Evolutionary conservation across 345 rosid genomes (phyloP), one percentile per base, ranked within the genome.

Genomic region (Aquilaria yunnanensis): DNA sequence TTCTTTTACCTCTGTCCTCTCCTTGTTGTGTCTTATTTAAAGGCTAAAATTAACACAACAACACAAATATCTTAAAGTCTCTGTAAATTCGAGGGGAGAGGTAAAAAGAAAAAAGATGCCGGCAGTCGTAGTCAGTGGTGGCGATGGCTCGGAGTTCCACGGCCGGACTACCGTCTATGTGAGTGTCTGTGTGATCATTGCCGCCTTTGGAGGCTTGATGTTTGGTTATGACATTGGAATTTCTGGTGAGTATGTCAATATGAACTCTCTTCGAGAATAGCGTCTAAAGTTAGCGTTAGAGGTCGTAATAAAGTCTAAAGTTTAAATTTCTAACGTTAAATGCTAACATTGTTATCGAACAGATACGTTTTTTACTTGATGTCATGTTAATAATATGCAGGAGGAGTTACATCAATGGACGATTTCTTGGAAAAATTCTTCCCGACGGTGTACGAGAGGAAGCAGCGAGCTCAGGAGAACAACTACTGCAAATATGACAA

Each of bases 351-450:
- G 85, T 78, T 50, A 80, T 77, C 67, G 87, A 82, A 79, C 88
- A 9, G 23, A 30, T 5, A 43, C n/a, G 12, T 30, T 32, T 31
- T 0, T 31, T 9, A 30, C 30, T 10, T 8, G 10, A 30, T 30
- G 34, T 23, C 23, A 23, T 23, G 23, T 23, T 23, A 23, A 23
- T 23, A 23, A 23, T 23, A 54, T 54, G 48, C 60, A 85, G 96
- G 96, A 46, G 97, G 97, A 14, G 94, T 91, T 23, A 80, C 96
- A 29, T 67, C 89, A 13, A 91, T 91, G 97, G 94, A 85, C 59
- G 87, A 77, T 67, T 88, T 91, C 88, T 67, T 88, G 77, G 64
- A 75, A 61, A 56, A 67, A 14, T 88, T 91, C 66, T 91, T 88
- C 49, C 87, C 80, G 1, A 16, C 12, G 8, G 96, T 91, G 48